Base-by-base conservation (phyloP, 2,329 filamentous ascomycete genomes). In the Pseudopyrenochaeta lycopersici region DNA sequence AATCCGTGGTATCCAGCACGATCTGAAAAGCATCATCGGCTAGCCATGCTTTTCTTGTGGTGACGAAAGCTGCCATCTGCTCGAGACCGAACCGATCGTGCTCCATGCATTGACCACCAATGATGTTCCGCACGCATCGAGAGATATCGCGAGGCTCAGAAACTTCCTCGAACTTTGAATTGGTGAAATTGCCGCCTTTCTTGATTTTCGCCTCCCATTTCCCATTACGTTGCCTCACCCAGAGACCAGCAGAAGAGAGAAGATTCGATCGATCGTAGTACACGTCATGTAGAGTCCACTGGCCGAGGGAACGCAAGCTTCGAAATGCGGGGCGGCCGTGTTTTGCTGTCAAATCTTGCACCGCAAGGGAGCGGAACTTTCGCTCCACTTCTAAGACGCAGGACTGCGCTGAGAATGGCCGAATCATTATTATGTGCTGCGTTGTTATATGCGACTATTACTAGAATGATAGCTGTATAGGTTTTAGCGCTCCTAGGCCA, bases 131-230 rank as follows among this genome's bases (percentile, higher is more conserved):
- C 48, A 60, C 32, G 45, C 23, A 43, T 36, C 27, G 17, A 10
- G 49, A 52, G 35, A 69, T 68, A 12, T 52, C 49, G 4, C 42
- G 33, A 14, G 51, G 58, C 18, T 59, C 45, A 20, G 44, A 47
- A 27, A 71, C 29, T 50, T 72, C 70, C 49, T 70, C 63, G 41
- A 68, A 72, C 35, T 52, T 59, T 7, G 63, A 64, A 33, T 66
- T 64, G 45, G 20, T 57, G 51, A 56, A 71, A 35, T 53, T 48
- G 32, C 64, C 63, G 36, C 53, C 54, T 36, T 48, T 54, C 36
- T 53, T 57, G 30, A 64, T 36, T 52, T 71, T 73, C 11, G 67
- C 64, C 49, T 21, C 45, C 51, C 40, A 54, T 32, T 32, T 27
- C 29, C 45, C 51, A 18, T 54, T 45, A 9, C 68, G 64, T 33